Conservation (phyloP, 2,329 filamentous ascomycete species). For the Macrophomina pseudophaseolina region DNA sequence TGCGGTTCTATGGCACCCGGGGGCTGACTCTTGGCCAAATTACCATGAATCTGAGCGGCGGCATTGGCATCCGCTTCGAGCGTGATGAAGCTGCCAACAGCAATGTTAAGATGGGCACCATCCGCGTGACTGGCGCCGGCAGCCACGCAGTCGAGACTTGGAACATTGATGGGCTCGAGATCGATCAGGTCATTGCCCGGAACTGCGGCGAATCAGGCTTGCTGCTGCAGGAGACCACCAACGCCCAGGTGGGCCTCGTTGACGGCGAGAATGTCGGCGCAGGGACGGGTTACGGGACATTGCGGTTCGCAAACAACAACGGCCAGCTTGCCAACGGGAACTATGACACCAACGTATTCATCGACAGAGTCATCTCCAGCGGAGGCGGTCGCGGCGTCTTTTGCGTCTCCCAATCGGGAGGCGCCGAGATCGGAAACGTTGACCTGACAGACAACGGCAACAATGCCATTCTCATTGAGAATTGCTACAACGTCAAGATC, state of each 20-base stretch:
- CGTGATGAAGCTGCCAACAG: constrained; percentile 58
- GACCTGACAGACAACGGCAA: constrained; percentile 61
- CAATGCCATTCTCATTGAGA: constrained; percentile 64
- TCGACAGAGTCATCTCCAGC: constrained; percentile 61
- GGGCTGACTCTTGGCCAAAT: constrained; percentile 58
- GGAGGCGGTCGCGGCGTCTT: constrained; percentile 64
- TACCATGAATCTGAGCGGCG: constrained; percentile 60
- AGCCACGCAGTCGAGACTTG: constrained; percentile 65
- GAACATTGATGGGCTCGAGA: constrained; percentile 62
- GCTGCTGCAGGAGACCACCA: constrained; percentile 60
- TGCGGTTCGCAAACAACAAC: constrained; percentile 64
- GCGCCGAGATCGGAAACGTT: constrained; percentile 55
- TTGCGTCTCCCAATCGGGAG: constrained; percentile 63
- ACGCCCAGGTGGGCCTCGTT: constrained; percentile 60
- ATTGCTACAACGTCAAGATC: constrained; percentile 63
- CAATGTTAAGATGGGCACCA: constrained; percentile 60
- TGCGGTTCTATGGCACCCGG: constrained; percentile 60
- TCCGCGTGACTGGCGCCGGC: constrained; percentile 58
- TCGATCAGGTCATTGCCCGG: constrained; percentile 59
- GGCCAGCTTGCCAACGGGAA: constrained; percentile 55
- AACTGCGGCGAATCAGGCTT: constrained; percentile 63
- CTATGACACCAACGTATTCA: constrained; percentile 59
- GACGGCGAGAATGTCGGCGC: constrained; percentile 61
- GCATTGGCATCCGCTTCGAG: constrained; percentile 64
- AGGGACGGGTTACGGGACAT: constrained; percentile 61